Evolutionary conservation across 2,329 filamentous ascomycete species (phyloP).

Genomic region (Cercospora janseana): DNA sequence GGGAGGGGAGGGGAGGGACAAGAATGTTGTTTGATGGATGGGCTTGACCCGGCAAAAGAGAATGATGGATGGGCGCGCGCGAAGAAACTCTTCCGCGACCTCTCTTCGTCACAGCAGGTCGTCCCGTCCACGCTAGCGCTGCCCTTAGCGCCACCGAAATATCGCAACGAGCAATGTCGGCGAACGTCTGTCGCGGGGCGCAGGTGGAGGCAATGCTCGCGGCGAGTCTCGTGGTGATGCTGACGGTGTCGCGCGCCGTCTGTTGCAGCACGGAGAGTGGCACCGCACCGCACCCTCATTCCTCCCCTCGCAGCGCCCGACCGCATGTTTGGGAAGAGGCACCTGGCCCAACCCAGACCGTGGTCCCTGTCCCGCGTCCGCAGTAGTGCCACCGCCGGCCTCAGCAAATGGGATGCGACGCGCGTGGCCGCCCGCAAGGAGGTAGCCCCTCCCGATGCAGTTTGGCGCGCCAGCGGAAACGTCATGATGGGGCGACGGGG

Average conservation of each 20-base stretch:
- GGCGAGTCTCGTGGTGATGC: not conserved
- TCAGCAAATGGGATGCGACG: not conserved
- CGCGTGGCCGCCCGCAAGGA: not conserved
- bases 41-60: conserved; percentile 4
- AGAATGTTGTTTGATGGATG: too few species aligned
- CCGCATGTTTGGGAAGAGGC: not conserved
- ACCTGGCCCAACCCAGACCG: not conserved
- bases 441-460: not conserved
- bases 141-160: not conserved
- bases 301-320: not conserved
- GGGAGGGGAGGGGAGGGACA: too few species aligned
- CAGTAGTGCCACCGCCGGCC: conserved; percentile 1
- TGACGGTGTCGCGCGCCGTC: not conserved
- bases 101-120: conserved; percentile 1
- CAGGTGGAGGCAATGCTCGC: too few species aligned
- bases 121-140: conserved; percentile 2
- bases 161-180: not conserved
- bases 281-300: not conserved
- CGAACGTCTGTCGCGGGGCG: too few species aligned
- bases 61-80: conserved; percentile 4
- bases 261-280: not conserved
- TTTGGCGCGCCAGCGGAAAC: not conserved
- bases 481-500: conserved; percentile 2
- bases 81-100: too few species aligned
- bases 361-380: not conserved